Percentiles rank a stretch among this genome's conserved stretches.
Evolutionary conservation across 805 yeast species (phyloP).

Genomic region (Wickerhamiella brachini): DNA sequence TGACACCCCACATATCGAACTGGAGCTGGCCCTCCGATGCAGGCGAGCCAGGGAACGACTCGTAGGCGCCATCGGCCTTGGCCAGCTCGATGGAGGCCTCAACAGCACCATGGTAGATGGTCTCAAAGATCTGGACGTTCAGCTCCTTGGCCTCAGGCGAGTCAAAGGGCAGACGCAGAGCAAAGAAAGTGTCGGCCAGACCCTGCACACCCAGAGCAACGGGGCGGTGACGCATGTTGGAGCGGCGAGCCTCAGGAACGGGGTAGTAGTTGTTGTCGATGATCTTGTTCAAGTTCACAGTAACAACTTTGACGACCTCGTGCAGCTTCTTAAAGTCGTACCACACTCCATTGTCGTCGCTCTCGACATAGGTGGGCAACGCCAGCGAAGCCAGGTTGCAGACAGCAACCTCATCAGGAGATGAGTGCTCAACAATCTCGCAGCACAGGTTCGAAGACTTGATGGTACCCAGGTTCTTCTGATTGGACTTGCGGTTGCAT

Average conservation of each 20-base stretch:
- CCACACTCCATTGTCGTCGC: slow-evolving; percentile 33
- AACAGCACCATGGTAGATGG: slow-evolving; percentile 86
- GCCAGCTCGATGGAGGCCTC: slow-evolving; percentile 84
- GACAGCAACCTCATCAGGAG: slow-evolving; percentile 88
- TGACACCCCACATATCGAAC: slow-evolving; percentile 72
- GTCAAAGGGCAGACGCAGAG: slow-evolving; percentile 73
- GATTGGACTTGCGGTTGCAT: slow-evolving; percentile 77
- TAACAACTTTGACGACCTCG: slow-evolving; percentile 58
- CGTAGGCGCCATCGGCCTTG: slow-evolving; percentile 50
- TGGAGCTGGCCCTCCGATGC: slow-evolving; percentile 76
- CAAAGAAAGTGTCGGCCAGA: slow-evolving; percentile 76
- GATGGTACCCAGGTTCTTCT: slow-evolving; percentile 81
- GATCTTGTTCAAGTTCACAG: slow-evolving; percentile 64
- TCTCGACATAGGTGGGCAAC: slow-evolving; percentile 50
- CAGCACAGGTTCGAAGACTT: slow-evolving; percentile 90
- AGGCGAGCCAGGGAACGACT: slow-evolving; percentile 72
- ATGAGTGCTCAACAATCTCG: slow-evolving; percentile 84
- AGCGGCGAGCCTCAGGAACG: slow-evolving; percentile 53
- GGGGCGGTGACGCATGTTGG: slow-evolving; percentile 80
- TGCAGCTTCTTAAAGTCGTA: slow-evolving; percentile 70
- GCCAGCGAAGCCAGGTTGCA: slow-evolving; percentile 91
- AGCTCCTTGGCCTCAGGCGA: slow-evolving; percentile 61
- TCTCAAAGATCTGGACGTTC: slow-evolving; percentile 82
- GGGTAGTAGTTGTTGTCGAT: slow-evolving; percentile 85
- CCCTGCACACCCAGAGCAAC: slow-evolving; percentile 99